phyloP scores from a whole-genome alignment of 371 early-diverging fungal species.

The Mucor irregularis region DNA sequence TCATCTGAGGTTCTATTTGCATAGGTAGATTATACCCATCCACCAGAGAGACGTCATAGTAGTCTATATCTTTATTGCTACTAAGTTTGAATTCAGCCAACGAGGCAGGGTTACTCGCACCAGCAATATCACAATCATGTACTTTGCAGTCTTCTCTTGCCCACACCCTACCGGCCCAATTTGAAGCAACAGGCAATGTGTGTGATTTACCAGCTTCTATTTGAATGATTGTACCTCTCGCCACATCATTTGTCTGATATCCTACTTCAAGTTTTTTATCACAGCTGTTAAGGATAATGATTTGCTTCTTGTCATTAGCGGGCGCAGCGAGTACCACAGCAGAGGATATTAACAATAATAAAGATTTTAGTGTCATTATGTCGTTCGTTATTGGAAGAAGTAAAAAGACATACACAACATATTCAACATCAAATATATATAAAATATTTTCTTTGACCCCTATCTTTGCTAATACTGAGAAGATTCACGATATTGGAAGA shows the following conservation, averaged over 20 bases:
- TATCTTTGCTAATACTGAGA: too few relatives aligned
- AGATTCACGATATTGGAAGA: too few relatives aligned
- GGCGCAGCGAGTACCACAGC: not conserved
- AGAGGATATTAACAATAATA: too few relatives aligned
- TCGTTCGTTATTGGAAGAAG: not conserved
- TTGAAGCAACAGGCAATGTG: conserved; percentile 4
- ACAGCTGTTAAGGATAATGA: conserved; percentile 21
- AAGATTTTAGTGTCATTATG: not conserved
- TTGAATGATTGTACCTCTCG: conserved; percentile 6
- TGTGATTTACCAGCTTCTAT: conserved; percentile 1
- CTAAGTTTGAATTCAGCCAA: conserved; percentile 43
- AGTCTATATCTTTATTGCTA: conserved; percentile 29
- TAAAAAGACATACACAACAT: too few relatives aligned
- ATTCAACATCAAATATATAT: too few relatives aligned
- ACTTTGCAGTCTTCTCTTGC: conserved; percentile 30
- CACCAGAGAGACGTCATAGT: conserved; percentile 45
- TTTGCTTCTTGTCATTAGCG: conserved; percentile 6
- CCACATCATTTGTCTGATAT: conserved; percentile 29
- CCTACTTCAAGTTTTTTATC: conserved; percentile 19
- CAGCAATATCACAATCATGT: conserved; percentile 24
- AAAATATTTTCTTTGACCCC: too few relatives aligned
- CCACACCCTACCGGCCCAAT: conserved; percentile 42
- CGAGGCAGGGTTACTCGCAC: conserved; percentile 33
- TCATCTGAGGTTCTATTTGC: conserved; percentile 17
- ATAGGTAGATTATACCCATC: conserved; percentile 30